Evolutionary conservation across 2,329 filamentous ascomycete species (phyloP).

Genomic region (Penicillium oxalicum): DNA sequence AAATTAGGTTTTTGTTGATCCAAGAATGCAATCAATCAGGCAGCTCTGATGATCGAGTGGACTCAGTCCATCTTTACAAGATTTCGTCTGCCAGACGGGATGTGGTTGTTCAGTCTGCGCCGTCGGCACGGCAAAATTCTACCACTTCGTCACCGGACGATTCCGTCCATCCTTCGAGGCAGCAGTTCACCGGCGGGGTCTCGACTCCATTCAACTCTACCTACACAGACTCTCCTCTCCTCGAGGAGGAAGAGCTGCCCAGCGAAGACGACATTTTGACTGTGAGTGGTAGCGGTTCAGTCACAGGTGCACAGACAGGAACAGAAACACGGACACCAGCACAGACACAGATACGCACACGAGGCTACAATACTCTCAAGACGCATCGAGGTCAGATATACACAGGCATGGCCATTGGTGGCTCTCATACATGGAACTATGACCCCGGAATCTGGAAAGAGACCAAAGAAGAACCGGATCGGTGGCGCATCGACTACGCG

Average conservation of each 20-base stretch:
- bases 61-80: no score
- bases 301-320: no score
- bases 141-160: no score
- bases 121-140: no score
- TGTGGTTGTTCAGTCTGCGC: no score
- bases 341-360: background rate
- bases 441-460: constrained; percentile 32
- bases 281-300: no score
- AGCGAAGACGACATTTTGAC: constrained; percentile 7
- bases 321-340: no score
- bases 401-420: constrained; percentile 34
- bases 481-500: constrained; percentile 30
- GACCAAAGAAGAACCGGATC: constrained; percentile 32
- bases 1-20: no score
- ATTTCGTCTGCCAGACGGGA: no score
- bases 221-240: constrained; percentile 3
- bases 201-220: background rate
- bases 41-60: no score
- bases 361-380: constrained; percentile 31
- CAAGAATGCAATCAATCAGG: no score
- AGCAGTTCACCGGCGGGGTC: background rate
- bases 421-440: constrained; percentile 35
- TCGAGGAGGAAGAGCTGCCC: constrained; percentile 21
- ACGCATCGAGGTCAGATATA: constrained; percentile 31
- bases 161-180: no score